Evolutionary conservation across 768 basidiomycete genomes (phyloP).

Genomic region (Pilatotrama ljubarskyi): DNA sequence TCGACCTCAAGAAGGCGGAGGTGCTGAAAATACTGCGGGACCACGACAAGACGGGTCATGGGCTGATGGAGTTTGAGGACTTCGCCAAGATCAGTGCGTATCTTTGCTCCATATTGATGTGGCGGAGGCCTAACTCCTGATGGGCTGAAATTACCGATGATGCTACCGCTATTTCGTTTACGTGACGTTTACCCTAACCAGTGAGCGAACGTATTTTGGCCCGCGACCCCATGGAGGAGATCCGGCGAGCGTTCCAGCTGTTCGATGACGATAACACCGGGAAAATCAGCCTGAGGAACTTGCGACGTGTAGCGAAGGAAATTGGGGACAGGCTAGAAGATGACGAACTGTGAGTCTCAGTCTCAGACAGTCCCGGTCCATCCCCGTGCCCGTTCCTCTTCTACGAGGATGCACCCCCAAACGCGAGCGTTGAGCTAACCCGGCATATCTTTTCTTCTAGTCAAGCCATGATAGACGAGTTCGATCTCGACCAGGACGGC

Average conservation of each 20-base stretch:
- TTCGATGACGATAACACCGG: constrained; percentile 97
- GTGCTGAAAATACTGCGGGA: constrained; percentile 93
- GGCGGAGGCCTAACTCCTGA: too few species aligned
- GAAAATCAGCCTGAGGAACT: constrained; percentile 88
- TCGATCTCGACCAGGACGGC: constrained; percentile 97
- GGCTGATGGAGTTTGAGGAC: constrained; percentile 89
- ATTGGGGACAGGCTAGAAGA: constrained; percentile 94
- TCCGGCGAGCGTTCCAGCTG: constrained; percentile 91
- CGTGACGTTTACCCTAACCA: constrained; percentile 33
- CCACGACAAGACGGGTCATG: constrained; percentile 80
- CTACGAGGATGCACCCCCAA: neutral
- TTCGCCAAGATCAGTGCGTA: constrained; percentile 90
- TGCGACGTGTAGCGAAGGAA: constrained; percentile 93
- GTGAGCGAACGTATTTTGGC: constrained; percentile 94
- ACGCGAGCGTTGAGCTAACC: neutral
- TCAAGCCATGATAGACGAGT: constrained; percentile 99
- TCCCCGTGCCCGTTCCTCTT: constrained; percentile 12
- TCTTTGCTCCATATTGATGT: neutral
- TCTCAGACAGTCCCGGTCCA: neutral
- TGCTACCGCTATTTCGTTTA: neutral
- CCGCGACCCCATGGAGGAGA: constrained; percentile 96
- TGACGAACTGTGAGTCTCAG: constrained; percentile 83
- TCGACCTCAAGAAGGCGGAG: constrained; percentile 98
- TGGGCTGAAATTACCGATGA: neutral
- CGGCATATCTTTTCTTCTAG: constrained; percentile 40